A percentile compares a stretch with the other conserved stretches of the same genome.
phyloP scores from a whole-genome alignment of 1,139 yeast species.

The Zygotorulaspora mrakii region DNA sequence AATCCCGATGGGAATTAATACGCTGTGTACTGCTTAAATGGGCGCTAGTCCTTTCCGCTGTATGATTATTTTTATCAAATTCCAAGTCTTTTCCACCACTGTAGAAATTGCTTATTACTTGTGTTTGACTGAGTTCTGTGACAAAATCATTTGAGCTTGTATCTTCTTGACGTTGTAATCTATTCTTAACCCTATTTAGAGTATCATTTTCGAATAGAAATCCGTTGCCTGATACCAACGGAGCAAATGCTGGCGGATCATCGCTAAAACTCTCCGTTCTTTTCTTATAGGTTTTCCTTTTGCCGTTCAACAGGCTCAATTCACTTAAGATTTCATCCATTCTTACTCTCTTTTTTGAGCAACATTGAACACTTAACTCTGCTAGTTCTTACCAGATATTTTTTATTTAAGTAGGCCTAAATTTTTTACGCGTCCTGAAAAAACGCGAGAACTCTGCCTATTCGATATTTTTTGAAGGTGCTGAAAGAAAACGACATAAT shows the following conservation, averaged over 20 bases:
- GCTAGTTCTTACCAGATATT: too few species aligned
- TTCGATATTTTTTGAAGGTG: too few species aligned
- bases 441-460: too few species aligned
- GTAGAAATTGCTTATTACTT: constrained; percentile 25
- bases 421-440: too few species aligned
- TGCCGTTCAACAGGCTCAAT: constrained; percentile 15
- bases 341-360: not conserved
- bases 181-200: constrained; percentile 14
- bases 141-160: constrained; percentile 6
- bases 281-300: constrained; percentile 31
- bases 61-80: constrained; percentile 9
- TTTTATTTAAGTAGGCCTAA: too few species aligned
- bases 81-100: constrained; percentile 29
- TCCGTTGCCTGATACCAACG: constrained; percentile 20
- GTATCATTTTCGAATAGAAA: constrained; percentile 26
- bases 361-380: too few species aligned
- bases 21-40: not conserved
- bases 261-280: constrained; percentile 6
- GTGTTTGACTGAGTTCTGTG: constrained; percentile 16
- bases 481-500: too few species aligned
- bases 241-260: constrained; percentile 8
- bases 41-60: constrained; percentile 1
- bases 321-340: constrained; percentile 30
- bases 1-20: constrained; percentile 1
- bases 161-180: constrained; percentile 4